These are phyloP conservation scores for Teratosphaeria viscida DNA, from an alignment of 2,329 filamentous ascomycete species.

Conservation along the genomic window DNA sequence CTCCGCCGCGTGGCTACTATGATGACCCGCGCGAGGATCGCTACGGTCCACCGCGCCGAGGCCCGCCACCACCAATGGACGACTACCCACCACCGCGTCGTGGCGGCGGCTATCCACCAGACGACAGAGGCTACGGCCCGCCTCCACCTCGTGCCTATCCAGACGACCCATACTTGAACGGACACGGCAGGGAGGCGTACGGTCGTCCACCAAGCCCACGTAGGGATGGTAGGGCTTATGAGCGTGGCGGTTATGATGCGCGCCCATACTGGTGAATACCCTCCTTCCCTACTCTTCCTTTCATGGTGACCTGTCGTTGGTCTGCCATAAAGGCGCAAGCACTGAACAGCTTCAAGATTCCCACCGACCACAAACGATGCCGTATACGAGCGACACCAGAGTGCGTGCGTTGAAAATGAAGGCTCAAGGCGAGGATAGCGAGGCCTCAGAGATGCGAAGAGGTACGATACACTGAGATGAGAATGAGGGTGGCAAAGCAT, in stretches of 20 bases:
- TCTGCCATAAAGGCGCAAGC: background rate
- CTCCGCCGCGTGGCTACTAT: slow-evolving; percentile 68
- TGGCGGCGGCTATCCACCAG: slow-evolving; percentile 55
- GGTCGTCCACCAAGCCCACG: slow-evolving; percentile 37
- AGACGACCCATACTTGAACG: slow-evolving; percentile 52
- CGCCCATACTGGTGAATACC: slow-evolving; percentile 22
- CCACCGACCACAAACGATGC: background rate
- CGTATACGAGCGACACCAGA: background rate
- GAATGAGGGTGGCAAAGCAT: background rate
- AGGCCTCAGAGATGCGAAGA: background rate
- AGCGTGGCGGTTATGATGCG: slow-evolving; percentile 17
- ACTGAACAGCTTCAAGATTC: slow-evolving; percentile 1
- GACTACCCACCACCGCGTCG: slow-evolving; percentile 51
- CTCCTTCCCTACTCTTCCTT: slow-evolving; percentile 7
- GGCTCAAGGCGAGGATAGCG: background rate
- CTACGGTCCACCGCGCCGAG: slow-evolving; percentile 53
- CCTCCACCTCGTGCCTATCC: slow-evolving; percentile 39
- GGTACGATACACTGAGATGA: background rate
- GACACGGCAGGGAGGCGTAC: slow-evolving; percentile 46
- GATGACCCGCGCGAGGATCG: slow-evolving; percentile 65
- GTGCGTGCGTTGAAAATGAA: background rate
- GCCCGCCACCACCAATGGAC: slow-evolving; percentile 66
- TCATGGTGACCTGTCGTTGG: background rate
- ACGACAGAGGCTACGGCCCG: slow-evolving; percentile 51
- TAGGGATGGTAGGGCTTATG: slow-evolving; percentile 28